Evolutionary conservation across 768 basidiomycete species (phyloP).

Genomic region (Boletus reticulatus): DNA sequence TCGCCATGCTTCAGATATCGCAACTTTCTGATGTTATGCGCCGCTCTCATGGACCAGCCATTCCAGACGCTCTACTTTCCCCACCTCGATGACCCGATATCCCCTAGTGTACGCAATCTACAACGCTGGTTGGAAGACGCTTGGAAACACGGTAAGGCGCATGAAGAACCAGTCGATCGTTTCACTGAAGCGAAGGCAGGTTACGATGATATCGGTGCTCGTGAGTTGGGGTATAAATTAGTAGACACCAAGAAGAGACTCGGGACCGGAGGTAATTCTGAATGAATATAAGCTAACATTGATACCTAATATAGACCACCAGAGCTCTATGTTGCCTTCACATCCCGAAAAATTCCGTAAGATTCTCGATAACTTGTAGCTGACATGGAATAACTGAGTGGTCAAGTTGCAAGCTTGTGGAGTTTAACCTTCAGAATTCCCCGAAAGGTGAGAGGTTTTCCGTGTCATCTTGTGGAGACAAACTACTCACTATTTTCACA

Average conservation of each 20-base stretch:
- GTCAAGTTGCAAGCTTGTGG: conserved; percentile 52
- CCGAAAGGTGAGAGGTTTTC: conserved; percentile 38
- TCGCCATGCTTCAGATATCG: conserved; percentile 56
- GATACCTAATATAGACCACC: conserved; percentile 1
- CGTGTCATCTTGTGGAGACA: not conserved
- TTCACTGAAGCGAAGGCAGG: conserved; percentile 37
- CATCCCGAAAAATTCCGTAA: conserved; percentile 79
- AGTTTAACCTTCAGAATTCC: conserved; percentile 53
- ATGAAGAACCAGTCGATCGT: not conserved
- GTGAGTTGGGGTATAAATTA: conserved; percentile 51
- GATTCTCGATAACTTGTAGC: conserved; percentile 23
- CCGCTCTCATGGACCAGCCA: conserved; percentile 66
- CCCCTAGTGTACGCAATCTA: conserved; percentile 71
- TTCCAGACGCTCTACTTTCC: conserved; percentile 60
- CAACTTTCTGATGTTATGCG: conserved; percentile 78
- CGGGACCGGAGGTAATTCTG: conserved; percentile 65
- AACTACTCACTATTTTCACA: conserved; percentile 13
- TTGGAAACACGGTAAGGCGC: conserved; percentile 59
- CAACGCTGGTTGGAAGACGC: conserved; percentile 81
- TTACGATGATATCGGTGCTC: conserved; percentile 69
- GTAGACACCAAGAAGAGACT: conserved; percentile 70
- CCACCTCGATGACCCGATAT: conserved; percentile 51
- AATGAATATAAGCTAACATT: not conserved
- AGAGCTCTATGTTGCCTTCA: conserved; percentile 82
- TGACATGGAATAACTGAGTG: not conserved